Evolutionary conservation across 2,329 filamentous ascomycete species (phyloP), one percentile per base, ranked within the genome.

Genomic region (Purpureocillium lavendulum): DNA sequence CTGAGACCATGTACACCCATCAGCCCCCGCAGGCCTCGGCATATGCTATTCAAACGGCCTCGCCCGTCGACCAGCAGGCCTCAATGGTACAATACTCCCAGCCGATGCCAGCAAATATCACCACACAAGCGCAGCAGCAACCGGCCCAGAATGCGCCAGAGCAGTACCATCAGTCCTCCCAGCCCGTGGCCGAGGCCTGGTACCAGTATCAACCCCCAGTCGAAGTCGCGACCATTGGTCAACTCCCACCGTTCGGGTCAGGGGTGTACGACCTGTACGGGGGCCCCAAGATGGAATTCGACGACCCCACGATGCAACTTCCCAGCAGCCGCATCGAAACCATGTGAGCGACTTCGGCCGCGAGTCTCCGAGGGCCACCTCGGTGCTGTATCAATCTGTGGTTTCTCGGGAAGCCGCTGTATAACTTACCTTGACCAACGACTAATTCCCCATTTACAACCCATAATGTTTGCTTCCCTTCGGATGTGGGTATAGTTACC

Each of bases 1-100:
- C 73, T 45, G 70, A 76, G 33, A 60, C 66, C 39, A 72, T 75
- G 50, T 82, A 81, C 54, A 74, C 73, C 6, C 74, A 77, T 45
- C 71, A 73, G 21, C 62, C 67, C 2, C 56, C 67, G 2, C 67
- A 71, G 36, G 55, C 66, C 12, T 60, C 71, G 11, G 61, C 66
- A 1, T 75, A 75, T 45, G 59, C 69, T 16, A 57, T 73, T 30
- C 70, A 72, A 31, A 54, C 60, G 35, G 56, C 67, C 3, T 69
- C 71, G 30, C 66, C 73, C 3, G 60, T 71, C 16, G 65, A 75
- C 39, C 60, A 67, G 28, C 56, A 59, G 3, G 56, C 59, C 21
- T 54, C 45, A 15, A 64, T 73, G 56, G 57, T 65, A 4, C 60
- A 66, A n/a, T 68, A 68, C 43, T 54, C 62, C 14, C 64, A 66